Evolutionary conservation across 2,329 filamentous ascomycete species (phyloP), one percentile per base, ranked within the genome.

Genomic region (Diaporthe sp.): DNA sequence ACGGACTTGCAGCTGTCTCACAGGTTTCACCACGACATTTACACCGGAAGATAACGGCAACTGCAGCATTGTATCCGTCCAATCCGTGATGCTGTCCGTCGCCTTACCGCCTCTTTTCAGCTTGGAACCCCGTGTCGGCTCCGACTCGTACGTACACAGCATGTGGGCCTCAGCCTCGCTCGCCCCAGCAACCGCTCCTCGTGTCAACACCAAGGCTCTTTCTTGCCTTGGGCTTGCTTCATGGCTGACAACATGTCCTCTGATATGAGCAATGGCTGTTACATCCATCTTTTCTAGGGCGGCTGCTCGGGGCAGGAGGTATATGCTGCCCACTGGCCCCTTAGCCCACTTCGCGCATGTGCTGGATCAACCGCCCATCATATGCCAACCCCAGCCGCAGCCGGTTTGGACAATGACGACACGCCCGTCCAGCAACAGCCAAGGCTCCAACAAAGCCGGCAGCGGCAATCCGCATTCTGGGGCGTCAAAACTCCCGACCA

Each of bases 31-130:
- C 22, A 61, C 27, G n/a, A 42, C 55, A 19, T 35, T 22, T 44
- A 68, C 61, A 69, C 39, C 39, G 71, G 66, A 73, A 69, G 71
- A 69, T 68, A 69, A 73, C 53, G 53, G 30, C 30, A 44, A 51
- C 44, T 27, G 42, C 69, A 63, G 69, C 42, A 63, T 44, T 53
- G 32, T 42, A 10, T 35, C 2, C n/a, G 65, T 61, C 68, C 53
- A 70, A 30, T 25, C 55, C 59, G 15, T 37, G 32, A 39, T 30
- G 35, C 55, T 6, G 25, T 44, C 39, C 32, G 15, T 44, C 35
- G 25, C 56, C 69, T 71, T 71, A 71, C 70, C 70, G 70, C 70
- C 44, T 71, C 70, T 71, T 71, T 71, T 25, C 44, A 50, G n/a
- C 15, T 50, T n/a, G n/a, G 22, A 25, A 50, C 47, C 56, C 44